Evolutionary conservation across 2,329 filamentous ascomycete species (phyloP).

Genomic region (Ophiostoma sp.): DNA sequence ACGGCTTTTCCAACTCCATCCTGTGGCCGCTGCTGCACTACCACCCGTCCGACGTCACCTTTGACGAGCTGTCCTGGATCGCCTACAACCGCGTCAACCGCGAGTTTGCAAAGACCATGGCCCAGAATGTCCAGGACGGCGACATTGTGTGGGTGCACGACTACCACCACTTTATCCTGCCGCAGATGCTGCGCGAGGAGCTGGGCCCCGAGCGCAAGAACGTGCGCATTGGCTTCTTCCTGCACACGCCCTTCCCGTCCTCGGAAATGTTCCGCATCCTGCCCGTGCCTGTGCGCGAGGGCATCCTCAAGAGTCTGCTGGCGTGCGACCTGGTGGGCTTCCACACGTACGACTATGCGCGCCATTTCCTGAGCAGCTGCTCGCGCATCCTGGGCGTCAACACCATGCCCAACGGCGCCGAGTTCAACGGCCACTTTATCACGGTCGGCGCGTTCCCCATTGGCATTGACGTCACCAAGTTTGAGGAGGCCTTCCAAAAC

Average conservation of each 20-base stretch:
- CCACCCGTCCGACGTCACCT: conserved; percentile 96
- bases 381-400: conserved; percentile 73
- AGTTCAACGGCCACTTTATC: conserved; percentile 81
- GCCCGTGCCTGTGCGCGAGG: conserved; percentile 87
- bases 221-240: conserved; percentile 96
- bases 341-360: conserved; percentile 98
- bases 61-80: conserved; percentile 90
- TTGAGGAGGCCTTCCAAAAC: conserved; percentile 80
- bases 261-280: conserved; percentile 96
- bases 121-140: conserved; percentile 82
- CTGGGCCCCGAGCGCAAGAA: conserved; percentile 77
- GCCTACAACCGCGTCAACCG: conserved; percentile 92
- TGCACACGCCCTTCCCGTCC: conserved; percentile 95
- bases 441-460: conserved; percentile 95
- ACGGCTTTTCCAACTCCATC: conserved; percentile 96
- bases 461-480: conserved; percentile 95
- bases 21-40: conserved; percentile 99
- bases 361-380: conserved; percentile 94
- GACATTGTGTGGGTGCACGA: conserved; percentile 98
- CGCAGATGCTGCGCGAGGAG: conserved; percentile 89
- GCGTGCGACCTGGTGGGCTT: conserved; percentile 96
- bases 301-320: conserved; percentile 78
- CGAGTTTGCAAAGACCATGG: conserved; percentile 82
- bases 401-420: conserved; percentile 91
- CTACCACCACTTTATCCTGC: conserved; percentile 96